Base-by-base conservation (phyloP, 805 yeast genomes). In the Sugiyamaella chiloensis region DNA sequence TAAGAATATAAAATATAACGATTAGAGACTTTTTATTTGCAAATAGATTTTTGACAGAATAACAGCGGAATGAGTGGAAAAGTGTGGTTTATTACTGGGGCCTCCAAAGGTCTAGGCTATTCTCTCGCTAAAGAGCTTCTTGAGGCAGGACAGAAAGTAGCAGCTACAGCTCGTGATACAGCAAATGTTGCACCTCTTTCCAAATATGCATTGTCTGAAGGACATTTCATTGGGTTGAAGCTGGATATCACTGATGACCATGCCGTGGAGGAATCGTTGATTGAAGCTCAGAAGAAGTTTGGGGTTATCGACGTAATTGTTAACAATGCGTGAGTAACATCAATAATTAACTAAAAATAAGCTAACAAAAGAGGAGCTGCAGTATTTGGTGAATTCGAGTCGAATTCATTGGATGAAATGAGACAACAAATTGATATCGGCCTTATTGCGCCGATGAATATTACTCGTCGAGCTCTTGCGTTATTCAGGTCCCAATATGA, bases 41-140 rank as follows among this genome's bases (percentile, higher is more conserved):
- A n/a, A n/a, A n/a, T n/a, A n/a, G n/a, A n/a, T n/a, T n/a, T n/a
- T n/a, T n/a, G n/a, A n/a, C n/a, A n/a, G n/a, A n/a, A n/a, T n/a
- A n/a, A n/a, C n/a, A n/a, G n/a, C n/a, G n/a, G n/a, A n/a, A 26
- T 26, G 29, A 11, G 29, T 7, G 7, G 9, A 8, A 7, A 11
- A 26, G 29, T 26, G 29, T 26, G 29, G 29, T 11, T 26, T 26
- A 26, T 68, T 42, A 65, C 71, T 2, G 71, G 72, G 12, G 60
- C 61, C 1, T 58, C 61, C 19, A 48, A 66, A 5, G 71, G 72
- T 17, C 52, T 67, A 30, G 72, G 72, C 1, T 60, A 59, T 24
- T 65, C 68, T 5, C 35, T 68, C 4, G 69, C 59, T 24, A 58
- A 62, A 37, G 53, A 50, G 26, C 48, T 66, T 7, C 29, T 26